Evolutionary conservation across 2,329 filamentous ascomycete genomes (phyloP), one percentile per base, ranked within the genome.

Genomic region (Microsporum canis): DNA sequence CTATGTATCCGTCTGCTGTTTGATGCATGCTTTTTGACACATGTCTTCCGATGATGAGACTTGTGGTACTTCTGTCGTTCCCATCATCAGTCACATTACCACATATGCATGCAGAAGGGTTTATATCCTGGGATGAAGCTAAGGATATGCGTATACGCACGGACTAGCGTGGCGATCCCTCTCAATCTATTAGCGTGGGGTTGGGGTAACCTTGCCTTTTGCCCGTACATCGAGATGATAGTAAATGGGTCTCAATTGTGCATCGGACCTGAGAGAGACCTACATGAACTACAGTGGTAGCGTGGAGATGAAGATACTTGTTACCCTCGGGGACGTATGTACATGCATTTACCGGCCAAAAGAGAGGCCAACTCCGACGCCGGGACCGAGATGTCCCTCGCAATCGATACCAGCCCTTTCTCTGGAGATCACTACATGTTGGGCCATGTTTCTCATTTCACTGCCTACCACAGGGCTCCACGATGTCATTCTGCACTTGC

Each of bases 61-160:
- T 12, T 31, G 49, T 55, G 31, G 31, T 34, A 55, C 49, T n/a
- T 34, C 14, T 34, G n/a, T 14, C 29, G 14, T 34, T 29, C n/a
- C 31, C 14, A 17, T 23, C 17, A 34, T 55, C 49, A 53, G 49
- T 55, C 49, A 55, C 49, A 55, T 55, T 55, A 55, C 17, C 49
- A 55, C 49, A 55, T 55, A 7, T 55, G 49, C 49, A 55, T 55
- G 49, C 49, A 55, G 33, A 23, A 55, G 31, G 31, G 49, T 29
- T 17, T 10, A 36, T 55, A 34, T 23, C 49, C 49, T 23, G 14
- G 49, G 31, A 36, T 34, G 12, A 29, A 55, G 29, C 49, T 55
- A 23, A 55, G 49, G 12, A 38, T 38, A 34, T 55, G 49, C 31
- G 49, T 27, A 53, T 27, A 53, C 33, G 49, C 49, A 55, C 49